These are phyloP conservation scores for Suillus placidus DNA, from an alignment of 768 basidiomycete species.

Conservation along the genomic window DNA sequence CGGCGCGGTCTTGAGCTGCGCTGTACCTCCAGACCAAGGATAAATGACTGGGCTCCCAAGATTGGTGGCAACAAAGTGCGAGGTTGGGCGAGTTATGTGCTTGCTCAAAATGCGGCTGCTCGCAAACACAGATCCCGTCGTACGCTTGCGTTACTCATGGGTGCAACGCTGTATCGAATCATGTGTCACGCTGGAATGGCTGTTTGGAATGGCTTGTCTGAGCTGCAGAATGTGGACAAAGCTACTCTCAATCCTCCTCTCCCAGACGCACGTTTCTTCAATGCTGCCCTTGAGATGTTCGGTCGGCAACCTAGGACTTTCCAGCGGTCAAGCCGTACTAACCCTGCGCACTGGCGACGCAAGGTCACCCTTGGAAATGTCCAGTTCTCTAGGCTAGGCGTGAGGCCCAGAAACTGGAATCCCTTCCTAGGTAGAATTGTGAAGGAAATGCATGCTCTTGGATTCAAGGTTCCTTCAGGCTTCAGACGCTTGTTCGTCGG, in stretches of 20 bases:
- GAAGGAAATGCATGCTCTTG: constrained; percentile 41
- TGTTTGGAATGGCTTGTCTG: constrained; percentile 27
- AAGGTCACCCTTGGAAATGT: constrained; percentile 30
- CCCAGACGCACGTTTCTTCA: constrained; percentile 71
- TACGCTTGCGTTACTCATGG: constrained; percentile 33
- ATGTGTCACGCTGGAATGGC: constrained; percentile 38
- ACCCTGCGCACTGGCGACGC: constrained; percentile 33
- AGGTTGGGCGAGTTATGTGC: constrained; percentile 42
- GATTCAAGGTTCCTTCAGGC: constrained; percentile 43
- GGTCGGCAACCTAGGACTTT: constrained; percentile 25
- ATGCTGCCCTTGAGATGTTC: constrained; percentile 55
- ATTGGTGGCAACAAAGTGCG: constrained; percentile 25
- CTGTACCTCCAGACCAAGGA: constrained; percentile 13
- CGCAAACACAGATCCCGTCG: constrained; percentile 29
- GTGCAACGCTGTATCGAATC: constrained; percentile 36
- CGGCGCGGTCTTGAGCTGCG: constrained; percentile 27
- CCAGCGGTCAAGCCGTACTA: constrained; percentile 19
- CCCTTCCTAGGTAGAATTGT: constrained; percentile 40
- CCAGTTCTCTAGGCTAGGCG: constrained; percentile 32
- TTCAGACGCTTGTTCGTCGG: constrained; percentile 45
- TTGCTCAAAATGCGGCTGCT: constrained; percentile 23
- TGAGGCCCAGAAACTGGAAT: constrained; percentile 30
- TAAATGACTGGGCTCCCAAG: constrained; percentile 22
- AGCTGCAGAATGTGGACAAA: constrained; percentile 26
- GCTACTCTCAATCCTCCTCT: constrained; percentile 39